Conservation (phyloP, 2,329 filamentous ascomycete genomes). For the Apiospora koreana region DNA sequence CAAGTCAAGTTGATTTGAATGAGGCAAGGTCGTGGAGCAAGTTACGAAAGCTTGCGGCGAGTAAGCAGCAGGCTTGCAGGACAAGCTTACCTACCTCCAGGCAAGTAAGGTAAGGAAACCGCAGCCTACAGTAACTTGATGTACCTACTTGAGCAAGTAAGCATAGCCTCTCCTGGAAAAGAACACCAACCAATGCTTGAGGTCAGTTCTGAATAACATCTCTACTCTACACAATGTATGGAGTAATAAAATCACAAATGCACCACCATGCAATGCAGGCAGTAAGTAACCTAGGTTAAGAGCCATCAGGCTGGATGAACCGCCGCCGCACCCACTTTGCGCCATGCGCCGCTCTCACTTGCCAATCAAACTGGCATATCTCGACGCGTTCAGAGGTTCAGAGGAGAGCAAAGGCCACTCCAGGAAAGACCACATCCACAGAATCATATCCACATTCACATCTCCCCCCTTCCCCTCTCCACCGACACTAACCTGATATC, state of each 20-base stretch:
- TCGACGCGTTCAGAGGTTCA: not conserved
- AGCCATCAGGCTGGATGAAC: not conserved
- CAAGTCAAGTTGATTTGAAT: not conserved
- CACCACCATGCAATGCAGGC: not conserved
- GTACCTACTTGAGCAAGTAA: too few relatives aligned
- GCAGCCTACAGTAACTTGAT: not conserved
- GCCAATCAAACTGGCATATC: not conserved
- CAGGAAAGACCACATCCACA: not conserved
- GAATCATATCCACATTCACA: not conserved
- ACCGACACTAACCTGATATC: not conserved
- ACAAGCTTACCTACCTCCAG: not conserved
- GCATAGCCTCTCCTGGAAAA: constrained; percentile 7
- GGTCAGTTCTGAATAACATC: too few relatives aligned
- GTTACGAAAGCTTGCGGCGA: not conserved
- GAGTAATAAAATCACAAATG: not conserved
- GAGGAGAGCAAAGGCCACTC: not conserved
- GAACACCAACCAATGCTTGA: not conserved
- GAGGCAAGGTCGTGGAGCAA: not conserved
- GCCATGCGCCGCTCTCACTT: not conserved
- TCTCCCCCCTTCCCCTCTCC: not conserved
- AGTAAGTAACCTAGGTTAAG: too few relatives aligned
- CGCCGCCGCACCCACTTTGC: not conserved
- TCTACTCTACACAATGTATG: too few relatives aligned
- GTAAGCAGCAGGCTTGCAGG: not conserved
- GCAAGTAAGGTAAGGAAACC: not conserved